Base-by-base conservation (phyloP, 495 filamentous ascomycete species). In the Penicillium simplicissimum region DNA sequence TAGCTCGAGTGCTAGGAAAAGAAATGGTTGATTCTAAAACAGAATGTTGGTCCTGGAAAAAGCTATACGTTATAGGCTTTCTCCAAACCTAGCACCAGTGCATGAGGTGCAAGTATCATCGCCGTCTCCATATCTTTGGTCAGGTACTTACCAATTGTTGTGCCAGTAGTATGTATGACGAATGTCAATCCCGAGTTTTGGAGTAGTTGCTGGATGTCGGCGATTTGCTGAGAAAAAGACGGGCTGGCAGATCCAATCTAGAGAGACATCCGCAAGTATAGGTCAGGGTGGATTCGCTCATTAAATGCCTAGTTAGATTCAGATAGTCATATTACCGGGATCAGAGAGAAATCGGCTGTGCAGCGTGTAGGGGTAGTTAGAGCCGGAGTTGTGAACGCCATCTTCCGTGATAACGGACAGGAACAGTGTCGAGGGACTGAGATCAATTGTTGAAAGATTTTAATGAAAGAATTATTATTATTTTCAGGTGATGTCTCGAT, bases 101-200 rank as follows among this genome's bases (percentile, higher is more conserved):
- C n/a, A 49, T 1, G 13, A 17, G 21, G 2, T 17, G 17, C 36
- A 31, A 55, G 36, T 33, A 15, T 55, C 5, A 37, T 7, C 8
- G 35, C 8, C 8, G 21, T 13, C 4, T 11, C 9, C 13, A 28
- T 9, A 6, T n/a, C n/a, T 36, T 21, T 54, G 15, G 3, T 19
- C 9, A 4, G 31, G 14, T 8, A 34, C 56, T 1, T 74, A 94
- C 91, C 90, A 51, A 96, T 81, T 0, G 90, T 94, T 0, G 92
- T 96, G 8, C 92, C 92, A 15, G 89, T 89, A 9, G 89, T 88
- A 69, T 95, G 91, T 90, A 96, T 92, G 52, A 82, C 81, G 65
- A 88, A 90, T 54, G 80, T 85, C 66, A 96, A 67, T 0, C 88
- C 89, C 61, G 86, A 89, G 38, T 79, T 79, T 63, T 85, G 82